Conservation (phyloP, 108 stramenopile species). For the Aurantiochytrium sp. region DNA sequence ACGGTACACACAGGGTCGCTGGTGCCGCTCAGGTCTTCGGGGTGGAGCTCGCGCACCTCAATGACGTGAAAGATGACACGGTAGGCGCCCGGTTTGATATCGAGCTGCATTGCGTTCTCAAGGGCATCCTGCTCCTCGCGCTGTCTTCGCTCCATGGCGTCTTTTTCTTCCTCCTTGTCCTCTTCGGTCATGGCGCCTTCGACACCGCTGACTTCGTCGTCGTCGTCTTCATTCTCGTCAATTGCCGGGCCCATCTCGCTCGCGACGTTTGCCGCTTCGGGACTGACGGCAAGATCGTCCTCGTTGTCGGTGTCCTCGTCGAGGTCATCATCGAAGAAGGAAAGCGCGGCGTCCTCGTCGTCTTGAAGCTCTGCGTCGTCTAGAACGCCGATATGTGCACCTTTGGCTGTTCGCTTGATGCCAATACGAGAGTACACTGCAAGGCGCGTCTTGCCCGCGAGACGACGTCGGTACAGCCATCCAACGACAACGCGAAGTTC, state of each 20-base stretch:
- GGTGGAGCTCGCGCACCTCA: slow-evolving; percentile 52
- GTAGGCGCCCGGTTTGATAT: slow-evolving; percentile 45
- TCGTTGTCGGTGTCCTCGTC: neutral
- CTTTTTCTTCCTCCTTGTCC: neutral
- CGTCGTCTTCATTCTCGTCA: neutral
- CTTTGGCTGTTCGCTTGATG: neutral
- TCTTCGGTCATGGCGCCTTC: neutral
- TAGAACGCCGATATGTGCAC: neutral
- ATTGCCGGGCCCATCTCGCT: too few species aligned
- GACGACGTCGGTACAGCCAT: neutral
- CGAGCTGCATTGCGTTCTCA: slow-evolving; percentile 15
- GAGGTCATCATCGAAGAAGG: neutral
- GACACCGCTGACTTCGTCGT: neutral
- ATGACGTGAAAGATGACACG: slow-evolving; percentile 56
- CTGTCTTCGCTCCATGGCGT: neutral
- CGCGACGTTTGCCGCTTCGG: too few species aligned
- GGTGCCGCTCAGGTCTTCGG: slow-evolving; percentile 41
- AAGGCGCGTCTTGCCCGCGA: neutral
- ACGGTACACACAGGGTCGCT: slow-evolving; percentile 44
- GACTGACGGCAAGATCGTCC: too few species aligned
- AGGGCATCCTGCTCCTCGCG: slow-evolving; percentile 16
- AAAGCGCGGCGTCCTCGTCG: neutral
- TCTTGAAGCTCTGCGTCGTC: neutral
- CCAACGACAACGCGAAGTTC: neutral
- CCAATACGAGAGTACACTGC: neutral